Evolutionary conservation across 2,329 filamentous ascomycete species (phyloP).

Genomic region (Reticulascus tulasneorum): DNA sequence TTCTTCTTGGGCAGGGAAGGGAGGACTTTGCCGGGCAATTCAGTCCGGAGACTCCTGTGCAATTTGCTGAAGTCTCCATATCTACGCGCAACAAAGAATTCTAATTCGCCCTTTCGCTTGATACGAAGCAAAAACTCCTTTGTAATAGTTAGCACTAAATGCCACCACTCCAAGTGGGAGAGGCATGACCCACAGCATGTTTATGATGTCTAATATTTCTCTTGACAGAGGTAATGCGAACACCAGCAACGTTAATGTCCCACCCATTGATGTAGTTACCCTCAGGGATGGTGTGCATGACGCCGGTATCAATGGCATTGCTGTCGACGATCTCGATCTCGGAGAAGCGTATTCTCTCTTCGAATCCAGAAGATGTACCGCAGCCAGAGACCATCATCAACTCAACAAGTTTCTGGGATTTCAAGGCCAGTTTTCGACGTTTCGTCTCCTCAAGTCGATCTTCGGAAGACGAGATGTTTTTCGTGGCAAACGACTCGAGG

Average conservation of each 20-base stretch:
- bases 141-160: constrained; percentile 8
- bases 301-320: constrained; percentile 84
- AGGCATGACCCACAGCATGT: constrained; percentile 66
- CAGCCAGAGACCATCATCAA: constrained; percentile 99
- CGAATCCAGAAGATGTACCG: constrained; percentile 91
- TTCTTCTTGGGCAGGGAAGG: constrained; percentile 89
- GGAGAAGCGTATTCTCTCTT: constrained; percentile 93
- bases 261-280: constrained; percentile 92
- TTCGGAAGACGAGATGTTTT: constrained; percentile 95
- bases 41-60: constrained; percentile 73
- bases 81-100: constrained; percentile 75
- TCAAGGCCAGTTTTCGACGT: constrained; percentile 82
- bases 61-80: constrained; percentile 85
- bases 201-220: constrained; percentile 85
- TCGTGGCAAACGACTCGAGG: constrained; percentile 93
- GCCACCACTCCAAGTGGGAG: neutral
- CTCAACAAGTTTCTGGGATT: constrained; percentile 93
- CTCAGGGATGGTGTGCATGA: constrained; percentile 83
- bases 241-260: constrained; percentile 93
- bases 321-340: constrained; percentile 96
- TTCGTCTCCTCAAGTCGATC: constrained; percentile 96
- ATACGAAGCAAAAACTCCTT: constrained; percentile 88
- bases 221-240: constrained; percentile 75
- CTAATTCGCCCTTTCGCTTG: constrained; percentile 69
- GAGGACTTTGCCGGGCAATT: constrained; percentile 86